Conservation (phyloP, 2,329 filamentous ascomycete species). For the Dactylella cylindrospora region DNA sequence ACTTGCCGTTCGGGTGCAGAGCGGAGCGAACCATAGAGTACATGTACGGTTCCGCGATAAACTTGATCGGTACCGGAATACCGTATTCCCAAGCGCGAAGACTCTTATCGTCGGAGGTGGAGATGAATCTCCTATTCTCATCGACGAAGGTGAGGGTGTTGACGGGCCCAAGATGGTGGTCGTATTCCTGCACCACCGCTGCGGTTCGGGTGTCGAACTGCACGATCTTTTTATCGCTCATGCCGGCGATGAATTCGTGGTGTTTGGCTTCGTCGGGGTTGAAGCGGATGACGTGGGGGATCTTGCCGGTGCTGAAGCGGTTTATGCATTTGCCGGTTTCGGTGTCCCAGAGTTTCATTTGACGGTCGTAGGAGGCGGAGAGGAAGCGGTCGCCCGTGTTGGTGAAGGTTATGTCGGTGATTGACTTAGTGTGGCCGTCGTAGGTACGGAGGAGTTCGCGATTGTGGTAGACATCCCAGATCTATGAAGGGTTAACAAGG, state of each 20-base stretch:
- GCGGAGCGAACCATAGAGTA: slow-evolving; percentile 88
- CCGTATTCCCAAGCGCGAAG: slow-evolving; percentile 97
- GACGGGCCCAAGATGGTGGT: slow-evolving; percentile 95
- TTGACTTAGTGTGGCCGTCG: slow-evolving; percentile 81
- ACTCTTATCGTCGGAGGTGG: slow-evolving; percentile 94
- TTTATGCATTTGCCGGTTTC: slow-evolving; percentile 86
- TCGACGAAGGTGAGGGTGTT: slow-evolving; percentile 98
- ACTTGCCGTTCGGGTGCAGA: slow-evolving; percentile 85
- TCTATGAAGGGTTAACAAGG: slow-evolving; percentile 50
- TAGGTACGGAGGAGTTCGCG: slow-evolving; percentile 88
- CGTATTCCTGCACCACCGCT: slow-evolving; percentile 92
- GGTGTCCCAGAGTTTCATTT: slow-evolving; percentile 98
- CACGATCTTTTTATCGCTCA: slow-evolving; percentile 98
- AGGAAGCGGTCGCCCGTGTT: slow-evolving; percentile 79
- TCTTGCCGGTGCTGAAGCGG: slow-evolving; percentile 91
- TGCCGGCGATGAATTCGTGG: slow-evolving; percentile 90
- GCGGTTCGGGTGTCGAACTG: slow-evolving; percentile 87
- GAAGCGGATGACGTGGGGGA: slow-evolving; percentile 90
- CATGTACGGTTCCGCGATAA: slow-evolving; percentile 97
- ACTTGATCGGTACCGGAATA: slow-evolving; percentile 97
- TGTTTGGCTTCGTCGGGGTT: slow-evolving; percentile 75
- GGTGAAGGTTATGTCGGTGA: slow-evolving; percentile 89
- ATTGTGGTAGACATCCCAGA: slow-evolving; percentile 92
- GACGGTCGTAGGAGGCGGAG: slow-evolving; percentile 87
- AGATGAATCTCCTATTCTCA: slow-evolving; percentile 91